Percentiles rank a stretch among this genome's conserved stretches.
Conservation (phyloP, 441 rosid species). For the Erodium texanum region DNA sequence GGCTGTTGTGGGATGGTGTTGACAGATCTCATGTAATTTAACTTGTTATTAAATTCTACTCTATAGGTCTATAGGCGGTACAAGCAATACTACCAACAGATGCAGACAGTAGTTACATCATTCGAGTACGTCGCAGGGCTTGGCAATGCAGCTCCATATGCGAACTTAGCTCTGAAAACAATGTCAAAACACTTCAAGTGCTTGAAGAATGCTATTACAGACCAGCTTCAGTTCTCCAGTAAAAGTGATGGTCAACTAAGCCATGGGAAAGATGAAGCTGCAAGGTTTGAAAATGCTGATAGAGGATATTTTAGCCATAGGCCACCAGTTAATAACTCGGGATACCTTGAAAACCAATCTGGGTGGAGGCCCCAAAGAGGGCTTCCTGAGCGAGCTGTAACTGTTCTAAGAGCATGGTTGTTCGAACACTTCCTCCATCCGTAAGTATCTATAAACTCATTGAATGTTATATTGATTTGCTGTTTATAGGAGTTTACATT, state of each 20-base stretch:
- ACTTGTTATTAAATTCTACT: background rate
- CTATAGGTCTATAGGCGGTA: conserved; percentile 63
- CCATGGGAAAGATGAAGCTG: conserved; percentile 22
- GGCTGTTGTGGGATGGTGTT: background rate
- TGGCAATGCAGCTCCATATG: conserved; percentile 73
- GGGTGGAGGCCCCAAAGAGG: conserved; percentile 88
- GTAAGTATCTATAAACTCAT: no score
- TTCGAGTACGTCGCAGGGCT: conserved; percentile 76
- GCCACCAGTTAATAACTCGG: conserved; percentile 33
- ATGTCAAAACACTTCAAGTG: conserved; percentile 68
- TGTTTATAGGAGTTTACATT: background rate
- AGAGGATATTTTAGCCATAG: conserved; percentile 35
- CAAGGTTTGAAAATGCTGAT: conserved; percentile 29
- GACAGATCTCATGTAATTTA: background rate
- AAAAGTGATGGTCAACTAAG: conserved; percentile 25
- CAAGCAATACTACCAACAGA: conserved; percentile 69
- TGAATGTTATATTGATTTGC: no score
- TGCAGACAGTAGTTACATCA: conserved; percentile 61
- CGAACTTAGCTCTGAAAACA: conserved; percentile 53
- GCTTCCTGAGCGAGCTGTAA: conserved; percentile 77
- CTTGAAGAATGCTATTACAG: conserved; percentile 59
- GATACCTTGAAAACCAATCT: conserved; percentile 54
- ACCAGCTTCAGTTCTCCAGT: conserved; percentile 53
- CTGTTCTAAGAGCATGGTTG: conserved; percentile 77
- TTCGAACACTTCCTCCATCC: conserved; percentile 88